Base-by-base conservation (phyloP, 2,329 filamentous ascomycete genomes). In the Trichophyton benhamiae region DNA sequence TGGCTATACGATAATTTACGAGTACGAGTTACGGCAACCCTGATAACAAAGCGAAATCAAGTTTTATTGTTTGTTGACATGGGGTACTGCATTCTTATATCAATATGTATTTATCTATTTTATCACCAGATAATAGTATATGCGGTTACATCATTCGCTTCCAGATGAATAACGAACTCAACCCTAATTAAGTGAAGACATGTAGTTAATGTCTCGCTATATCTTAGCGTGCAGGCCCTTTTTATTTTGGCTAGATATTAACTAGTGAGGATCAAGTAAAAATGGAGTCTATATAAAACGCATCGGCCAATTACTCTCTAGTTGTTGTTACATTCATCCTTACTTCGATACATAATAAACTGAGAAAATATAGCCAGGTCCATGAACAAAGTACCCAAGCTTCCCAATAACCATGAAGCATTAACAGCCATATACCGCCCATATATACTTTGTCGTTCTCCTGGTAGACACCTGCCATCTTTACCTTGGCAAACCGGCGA, bases 301-400 rank as follows among this genome's bases (percentile, higher is more conserved):
- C 3, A 13, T 7, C n/a, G n/a, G 5, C 7, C 15, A 20, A 3
- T 44, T n/a, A 44, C n/a, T 57, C 27, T 2, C 8, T 63, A 30
- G 2, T 65, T 60, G 1, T 64, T 64, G 13, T 69, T 66, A 2
- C 62, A 65, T 58, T 69, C 72, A 25, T 44, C 2, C 61, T 75
- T 74, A 15, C 62, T 62, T 52, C 79, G 81, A 73, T 97, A 97
- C 70, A 95, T 73, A 72, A 95, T 96, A 71, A 95, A 96, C 74
- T 97, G 92, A 9, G 84, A 83, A 74, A 96, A 96, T 2, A 97
- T 94, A 30, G 82, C 84, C 71, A 91, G 79, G 74, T 97, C 94
- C 65, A 97, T 76, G 61, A 94, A 75, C 61, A 97, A 76, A 1
- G 92, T 96, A 0, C 95, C 91, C 57, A 94, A 79, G 71, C 91